Percentiles rank a stretch among this genome's conserved stretches.
phyloP scores from a whole-genome alignment of 306 rosid species.

The Medicago truncatula region DNA sequence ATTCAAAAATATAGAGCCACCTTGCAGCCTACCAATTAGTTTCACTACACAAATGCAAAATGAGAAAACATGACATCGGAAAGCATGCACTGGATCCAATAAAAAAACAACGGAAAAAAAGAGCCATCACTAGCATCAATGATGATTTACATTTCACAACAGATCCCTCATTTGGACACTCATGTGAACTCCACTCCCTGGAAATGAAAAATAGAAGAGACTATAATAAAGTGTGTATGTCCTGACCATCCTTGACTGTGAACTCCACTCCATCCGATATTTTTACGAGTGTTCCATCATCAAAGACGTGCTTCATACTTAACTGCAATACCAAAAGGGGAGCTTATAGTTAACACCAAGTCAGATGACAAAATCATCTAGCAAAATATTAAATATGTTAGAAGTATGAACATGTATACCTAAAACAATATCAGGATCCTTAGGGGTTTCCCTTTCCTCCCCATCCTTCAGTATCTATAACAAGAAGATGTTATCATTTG shows the following conservation, averaged over 20 bases:
- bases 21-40: conserved; percentile 79
- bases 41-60: conserved; percentile 59
- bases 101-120: not conserved
- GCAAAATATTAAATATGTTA: not conserved
- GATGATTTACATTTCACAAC: conserved; percentile 60
- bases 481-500: conserved; percentile 77
- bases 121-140: not conserved
- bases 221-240: not conserved
- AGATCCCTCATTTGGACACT: conserved; percentile 89
- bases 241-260: conserved; percentile 68
- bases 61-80: not conserved
- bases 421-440: conserved; percentile 55
- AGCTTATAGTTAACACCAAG: not conserved
- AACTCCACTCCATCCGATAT: conserved; percentile 78
- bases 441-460: conserved; percentile 88
- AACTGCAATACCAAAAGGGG: conserved; percentile 52
- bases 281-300: conserved; percentile 66
- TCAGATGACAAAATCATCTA: not conserved
- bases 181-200: conserved; percentile 42
- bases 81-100: not conserved
- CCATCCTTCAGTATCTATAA: conserved; percentile 79
- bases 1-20: conserved; percentile 80
- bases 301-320: conserved; percentile 76
- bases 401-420: conserved; percentile 20
- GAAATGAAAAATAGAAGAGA: not conserved